phyloP scores from a whole-genome alignment of 371 early-diverging fungal species.

The Cokeromyces recurvatus region DNA sequence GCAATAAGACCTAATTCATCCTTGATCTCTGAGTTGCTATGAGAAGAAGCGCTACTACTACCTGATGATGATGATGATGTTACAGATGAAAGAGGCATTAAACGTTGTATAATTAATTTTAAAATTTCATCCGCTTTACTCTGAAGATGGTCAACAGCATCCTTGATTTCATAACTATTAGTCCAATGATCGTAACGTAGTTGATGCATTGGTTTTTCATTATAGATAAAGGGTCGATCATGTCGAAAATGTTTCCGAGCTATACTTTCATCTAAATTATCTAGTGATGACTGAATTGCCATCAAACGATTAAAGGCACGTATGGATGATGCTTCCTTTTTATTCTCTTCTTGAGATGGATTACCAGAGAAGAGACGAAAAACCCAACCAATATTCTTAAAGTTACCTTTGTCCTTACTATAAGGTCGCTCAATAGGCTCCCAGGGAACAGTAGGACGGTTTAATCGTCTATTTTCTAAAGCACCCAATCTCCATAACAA shows the following conservation, averaged over 20 bases:
- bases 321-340: constrained; percentile 57
- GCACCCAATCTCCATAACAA: constrained; percentile 65
- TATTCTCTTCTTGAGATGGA: constrained; percentile 62
- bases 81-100: constrained; percentile 17
- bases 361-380: constrained; percentile 65
- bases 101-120: constrained; percentile 15
- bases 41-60: too few relatives aligned
- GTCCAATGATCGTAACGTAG: constrained; percentile 58
- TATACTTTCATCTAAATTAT: constrained; percentile 61
- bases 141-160: constrained; percentile 36
- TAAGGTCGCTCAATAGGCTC: constrained; percentile 50
- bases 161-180: constrained; percentile 38
- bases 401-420: constrained; percentile 54
- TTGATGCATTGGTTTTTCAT: constrained; percentile 48
- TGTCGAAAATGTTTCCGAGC: constrained; percentile 54
- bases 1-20: constrained; percentile 39
- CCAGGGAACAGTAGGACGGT: constrained; percentile 61
- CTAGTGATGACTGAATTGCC: constrained; percentile 62
- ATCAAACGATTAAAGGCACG: constrained; percentile 63
- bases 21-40: background rate
- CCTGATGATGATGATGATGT: constrained; percentile 3
- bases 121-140: constrained; percentile 41
- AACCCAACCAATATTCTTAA: constrained; percentile 66
- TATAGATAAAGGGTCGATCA: constrained; percentile 52
- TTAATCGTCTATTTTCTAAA: constrained; percentile 49